Evolutionary conservation across 2,329 filamentous ascomycete species (phyloP).

Genomic region (Talaromyces sp.): DNA sequence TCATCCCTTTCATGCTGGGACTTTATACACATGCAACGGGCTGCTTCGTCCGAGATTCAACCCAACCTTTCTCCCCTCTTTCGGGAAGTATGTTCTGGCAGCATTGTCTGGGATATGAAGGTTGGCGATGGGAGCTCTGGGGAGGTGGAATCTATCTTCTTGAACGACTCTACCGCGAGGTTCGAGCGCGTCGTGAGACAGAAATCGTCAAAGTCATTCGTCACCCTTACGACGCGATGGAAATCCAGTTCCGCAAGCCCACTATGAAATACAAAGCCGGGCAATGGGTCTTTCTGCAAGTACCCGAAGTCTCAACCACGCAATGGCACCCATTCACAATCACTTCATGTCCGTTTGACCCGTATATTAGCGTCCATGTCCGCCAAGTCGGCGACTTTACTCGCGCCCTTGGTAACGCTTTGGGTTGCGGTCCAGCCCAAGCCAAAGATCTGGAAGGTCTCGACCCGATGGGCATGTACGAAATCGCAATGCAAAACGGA

Average conservation of each 20-base stretch:
- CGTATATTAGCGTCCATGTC: conserved; percentile 89
- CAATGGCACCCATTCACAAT: conserved; percentile 99
- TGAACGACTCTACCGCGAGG: conserved; percentile 86
- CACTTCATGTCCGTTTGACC: conserved; percentile 93
- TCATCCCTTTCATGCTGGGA: conserved; percentile 87
- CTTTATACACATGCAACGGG: conserved; percentile 94
- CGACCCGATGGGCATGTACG: conserved; percentile 95
- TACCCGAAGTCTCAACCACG: conserved; percentile 77
- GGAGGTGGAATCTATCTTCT: conserved; percentile 78
- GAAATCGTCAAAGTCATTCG: conserved; percentile 90
- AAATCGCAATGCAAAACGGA: conserved; percentile 88
- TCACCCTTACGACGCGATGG: conserved; percentile 93
- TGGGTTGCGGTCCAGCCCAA: conserved; percentile 86
- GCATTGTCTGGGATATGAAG: conserved; percentile 91
- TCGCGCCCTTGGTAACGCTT: conserved; percentile 81
- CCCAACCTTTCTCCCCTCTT: conserved; percentile 71
- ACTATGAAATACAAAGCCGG: conserved; percentile 98
- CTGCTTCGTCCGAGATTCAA: conserved; percentile 88
- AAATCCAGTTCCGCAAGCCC: conserved; percentile 94
- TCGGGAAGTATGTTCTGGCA: conserved; percentile 76
- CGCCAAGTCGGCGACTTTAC: conserved; percentile 98
- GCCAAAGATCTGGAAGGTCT: conserved; percentile 84
- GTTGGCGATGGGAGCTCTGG: conserved; percentile 94
- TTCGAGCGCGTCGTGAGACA: conserved; percentile 75
- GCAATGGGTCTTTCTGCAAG: conserved; percentile 95